These are phyloP conservation scores for Pythium rhizo-oryzae DNA, from an alignment of 352 stramenopile genomes.

Conservation along the genomic window DNA sequence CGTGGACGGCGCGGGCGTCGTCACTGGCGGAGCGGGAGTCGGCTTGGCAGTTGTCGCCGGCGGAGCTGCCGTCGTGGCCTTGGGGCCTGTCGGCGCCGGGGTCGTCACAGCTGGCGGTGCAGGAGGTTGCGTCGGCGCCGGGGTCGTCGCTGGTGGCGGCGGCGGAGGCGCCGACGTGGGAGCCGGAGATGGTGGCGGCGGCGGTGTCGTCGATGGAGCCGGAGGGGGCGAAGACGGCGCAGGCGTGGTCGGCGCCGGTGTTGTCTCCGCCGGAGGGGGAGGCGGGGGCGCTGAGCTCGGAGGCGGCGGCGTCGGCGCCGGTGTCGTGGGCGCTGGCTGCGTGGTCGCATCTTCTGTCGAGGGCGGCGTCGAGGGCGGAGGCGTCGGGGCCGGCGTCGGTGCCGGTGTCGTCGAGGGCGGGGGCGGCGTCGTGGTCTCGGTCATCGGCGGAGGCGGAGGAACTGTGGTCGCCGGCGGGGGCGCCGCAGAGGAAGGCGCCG, in stretches of 20 bases:
- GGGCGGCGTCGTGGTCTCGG: constrained; percentile 1
- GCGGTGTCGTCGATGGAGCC: constrained; percentile 1
- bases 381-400: not conserved
- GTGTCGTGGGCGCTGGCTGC: constrained; percentile 7
- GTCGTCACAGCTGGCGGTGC: not conserved
- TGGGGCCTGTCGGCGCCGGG: not conserved
- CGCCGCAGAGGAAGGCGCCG: not conserved
- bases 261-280: not conserved
- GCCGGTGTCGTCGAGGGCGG: constrained; percentile 15
- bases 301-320: constrained; percentile 7
- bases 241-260: constrained; percentile 1
- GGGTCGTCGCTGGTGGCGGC: constrained; percentile 7
- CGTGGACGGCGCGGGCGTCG: constrained; percentile 13
- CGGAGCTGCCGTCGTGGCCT: not conserved
- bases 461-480: not conserved
- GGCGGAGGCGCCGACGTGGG: not conserved
- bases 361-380: constrained; percentile 21
- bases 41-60: constrained; percentile 8
- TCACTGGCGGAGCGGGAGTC: constrained; percentile 1
- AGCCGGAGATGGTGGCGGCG: constrained; percentile 9
- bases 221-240: too few relatives aligned
- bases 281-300: not conserved
- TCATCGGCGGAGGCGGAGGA: not conserved
- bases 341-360: constrained; percentile 12
- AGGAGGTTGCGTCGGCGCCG: not conserved